These are phyloP conservation scores for Ogataea siamensis DNA, from an alignment of 805 yeast species.

Conservation along the genomic window DNA sequence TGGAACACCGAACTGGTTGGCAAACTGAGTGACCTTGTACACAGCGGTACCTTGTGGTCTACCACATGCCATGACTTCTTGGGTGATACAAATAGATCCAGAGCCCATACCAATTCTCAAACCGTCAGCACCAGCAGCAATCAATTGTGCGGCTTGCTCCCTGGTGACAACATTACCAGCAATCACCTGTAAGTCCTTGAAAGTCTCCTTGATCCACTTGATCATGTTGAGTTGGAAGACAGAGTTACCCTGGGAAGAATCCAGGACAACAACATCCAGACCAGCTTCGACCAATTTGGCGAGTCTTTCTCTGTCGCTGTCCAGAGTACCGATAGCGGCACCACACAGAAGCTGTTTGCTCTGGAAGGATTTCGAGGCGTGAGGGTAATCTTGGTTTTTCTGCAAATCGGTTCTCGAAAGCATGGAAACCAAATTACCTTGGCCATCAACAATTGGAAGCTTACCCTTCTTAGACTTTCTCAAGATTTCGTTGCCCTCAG, in stretches of 20 bases:
- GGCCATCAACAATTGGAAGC: conserved; percentile 83
- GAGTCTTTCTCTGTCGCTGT: conserved; percentile 84
- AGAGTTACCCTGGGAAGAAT: conserved; percentile 98
- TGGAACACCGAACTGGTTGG: conserved; percentile 95
- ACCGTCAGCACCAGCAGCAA: conserved; percentile 96
- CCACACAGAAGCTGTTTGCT: conserved; percentile 97
- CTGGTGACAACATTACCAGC: conserved; percentile 99
- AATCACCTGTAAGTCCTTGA: conserved; percentile 80
- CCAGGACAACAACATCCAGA: conserved; percentile 91
- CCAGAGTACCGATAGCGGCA: conserved; percentile 96
- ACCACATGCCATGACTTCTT: conserved; percentile 99
- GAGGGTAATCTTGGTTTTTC: conserved; percentile 90
- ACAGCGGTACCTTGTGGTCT: conserved; percentile 99
- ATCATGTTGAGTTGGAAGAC: conserved; percentile 91
- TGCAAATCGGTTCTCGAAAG: conserved; percentile 95
- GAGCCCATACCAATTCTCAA: conserved; percentile 99
- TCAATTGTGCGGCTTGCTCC: conserved; percentile 96
- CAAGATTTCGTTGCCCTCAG: conserved; percentile 87
- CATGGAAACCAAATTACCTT: conserved; percentile 78
- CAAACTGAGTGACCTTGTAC: conserved; percentile 88
- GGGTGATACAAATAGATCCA: conserved; percentile 98
- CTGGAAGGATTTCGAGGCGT: conserved; percentile 88
- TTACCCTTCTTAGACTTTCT: conserved; percentile 96
- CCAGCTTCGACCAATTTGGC: conserved; percentile 88
- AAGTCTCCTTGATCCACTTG: conserved; percentile 80